Percentiles rank a stretch among this genome's conserved stretches.
These are phyloP conservation scores for Ligustrum vulgare DNA, from an alignment of 257 asterid genomes.

Conservation along the genomic window DNA sequence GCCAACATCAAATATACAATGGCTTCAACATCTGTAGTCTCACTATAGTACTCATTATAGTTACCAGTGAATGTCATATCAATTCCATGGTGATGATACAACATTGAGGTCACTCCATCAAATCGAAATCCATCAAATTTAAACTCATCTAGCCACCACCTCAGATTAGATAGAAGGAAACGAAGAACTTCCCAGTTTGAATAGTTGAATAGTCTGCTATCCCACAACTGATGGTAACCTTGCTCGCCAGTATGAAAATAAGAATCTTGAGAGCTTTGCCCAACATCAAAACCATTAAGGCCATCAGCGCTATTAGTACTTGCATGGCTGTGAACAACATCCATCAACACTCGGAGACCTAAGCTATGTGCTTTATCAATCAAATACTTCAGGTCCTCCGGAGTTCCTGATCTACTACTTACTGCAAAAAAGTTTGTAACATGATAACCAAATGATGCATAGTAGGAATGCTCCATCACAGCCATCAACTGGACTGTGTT, in stretches of 20 bases:
- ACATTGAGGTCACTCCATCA: slow-evolving; percentile 96
- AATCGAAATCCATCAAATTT: slow-evolving; percentile 94
- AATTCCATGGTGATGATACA: slow-evolving; percentile 95
- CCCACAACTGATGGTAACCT: slow-evolving; percentile 94
- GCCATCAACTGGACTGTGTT: slow-evolving; percentile 98
- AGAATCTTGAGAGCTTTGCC: slow-evolving; percentile 90
- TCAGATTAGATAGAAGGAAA: slow-evolving; percentile 87
- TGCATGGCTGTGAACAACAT: slow-evolving; percentile 96
- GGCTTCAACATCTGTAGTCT: slow-evolving; percentile 88
- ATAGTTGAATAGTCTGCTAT: slow-evolving; percentile 86
- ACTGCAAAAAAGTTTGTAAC: slow-evolving; percentile 92
- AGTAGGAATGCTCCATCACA: slow-evolving; percentile 96
- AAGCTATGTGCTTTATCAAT: slow-evolving; percentile 94
- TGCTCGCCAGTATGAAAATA: slow-evolving; percentile 86
- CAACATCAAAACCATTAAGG: slow-evolving; percentile 88
- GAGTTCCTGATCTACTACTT: slow-evolving; percentile 93
- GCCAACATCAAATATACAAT: slow-evolving; percentile 92
- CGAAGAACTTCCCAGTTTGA: slow-evolving; percentile 98
- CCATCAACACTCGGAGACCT: slow-evolving; percentile 85
- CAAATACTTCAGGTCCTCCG: slow-evolving; percentile 92
- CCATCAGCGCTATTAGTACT: slow-evolving; percentile 85
- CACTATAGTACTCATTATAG: slow-evolving; percentile 83
- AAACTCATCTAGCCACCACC: slow-evolving; percentile 97
- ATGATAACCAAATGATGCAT: slow-evolving; percentile 92
- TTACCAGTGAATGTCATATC: slow-evolving; percentile 74